A percentile compares a stretch with the other conserved stretches of the same genome.
phyloP scores from a whole-genome alignment of 208 protist genomes.

The Trypanosomatidae sp. region DNA sequence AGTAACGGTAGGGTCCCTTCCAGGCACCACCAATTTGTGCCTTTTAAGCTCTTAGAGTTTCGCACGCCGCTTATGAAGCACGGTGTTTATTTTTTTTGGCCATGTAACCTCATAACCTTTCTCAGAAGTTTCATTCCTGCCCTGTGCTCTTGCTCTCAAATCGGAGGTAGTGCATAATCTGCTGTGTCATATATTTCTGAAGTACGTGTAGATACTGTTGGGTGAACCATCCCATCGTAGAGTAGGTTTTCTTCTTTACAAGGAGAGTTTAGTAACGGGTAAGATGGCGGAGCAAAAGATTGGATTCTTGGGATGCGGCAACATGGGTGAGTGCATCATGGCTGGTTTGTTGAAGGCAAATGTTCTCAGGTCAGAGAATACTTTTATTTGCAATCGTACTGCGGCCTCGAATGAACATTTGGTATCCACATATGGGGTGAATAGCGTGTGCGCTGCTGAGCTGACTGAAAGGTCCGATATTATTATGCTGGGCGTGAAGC shows the following conservation, averaged over 20 bases:
- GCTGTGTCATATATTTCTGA: not conserved
- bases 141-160: not conserved
- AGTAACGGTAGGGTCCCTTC: not conserved
- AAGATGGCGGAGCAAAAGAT: constrained; percentile 32
- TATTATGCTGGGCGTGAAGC: constrained; percentile 94
- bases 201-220: not conserved
- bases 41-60: not conserved
- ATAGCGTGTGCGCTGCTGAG: constrained; percentile 37
- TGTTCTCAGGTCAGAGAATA: constrained; percentile 34
- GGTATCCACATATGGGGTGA: constrained; percentile 51
- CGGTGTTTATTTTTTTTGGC: no score
- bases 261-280: not conserved
- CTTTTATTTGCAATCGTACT: constrained; percentile 78
- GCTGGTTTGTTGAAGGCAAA: constrained; percentile 49
- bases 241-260: not conserved
- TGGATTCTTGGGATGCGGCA: constrained; percentile 95
- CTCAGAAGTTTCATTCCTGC: no score
- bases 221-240: not conserved
- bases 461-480: constrained; percentile 71
- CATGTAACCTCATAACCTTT: no score
- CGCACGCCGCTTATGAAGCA: not conserved
- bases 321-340: constrained; percentile 93
- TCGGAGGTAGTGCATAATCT: not conserved
- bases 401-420: constrained; percentile 41
- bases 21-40: no score